Base-by-base conservation (phyloP, 2,329 filamentous ascomycete species). In the Penicillium sp. region DNA sequence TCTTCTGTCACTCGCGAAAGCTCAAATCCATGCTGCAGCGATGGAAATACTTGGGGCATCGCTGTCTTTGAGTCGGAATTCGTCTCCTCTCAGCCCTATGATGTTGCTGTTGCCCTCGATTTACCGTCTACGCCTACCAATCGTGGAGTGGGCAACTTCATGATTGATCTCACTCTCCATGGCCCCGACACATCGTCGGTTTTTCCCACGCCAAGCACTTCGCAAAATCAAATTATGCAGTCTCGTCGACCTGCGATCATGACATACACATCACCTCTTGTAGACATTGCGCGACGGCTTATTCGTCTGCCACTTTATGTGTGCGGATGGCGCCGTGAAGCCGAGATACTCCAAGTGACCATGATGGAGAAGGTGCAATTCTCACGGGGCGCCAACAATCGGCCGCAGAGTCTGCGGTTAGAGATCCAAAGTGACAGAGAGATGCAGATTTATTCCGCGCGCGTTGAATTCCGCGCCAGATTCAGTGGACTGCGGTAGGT, bases 121-220 rank as follows among this genome's bases (percentile, higher is more conserved):
- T 76, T 98, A 53, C 93, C 93, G 13, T 83, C 85, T 36, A 93
- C 88, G 2, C 83, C 82, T 0, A 70, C 77, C 1, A 98, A 98
- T 61, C 71, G 86, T 24, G 79, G 79, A 2, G 79, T 80, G 11
- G 93, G 93, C 27, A 97, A 97, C 71, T 97, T 96, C 75, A 98
- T 98, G 93, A 74, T 97, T 13, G 84, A 87, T 40, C 73, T 95
- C 12, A 79, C 82, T 51, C 79, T 95, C 44, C 77, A 87, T 43
- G 76, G 76, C 26, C 70, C 71, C 25, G 66, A 69, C 25, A 68
- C 70, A 7, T 65, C 59, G 4, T 67, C 57, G 27, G 64, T 57
- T 27, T 57, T 60, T 33, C 58, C 49, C 1, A 53, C 56, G 18
- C 47, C 53, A n/a, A 65, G 66, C 45, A 54, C 55, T n/a, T 61